Percentiles rank a stretch among this genome's conserved stretches.
Evolutionary conservation across 371 early-diverging fungal genomes (phyloP).

Genomic region (Mortierella sp.): DNA sequence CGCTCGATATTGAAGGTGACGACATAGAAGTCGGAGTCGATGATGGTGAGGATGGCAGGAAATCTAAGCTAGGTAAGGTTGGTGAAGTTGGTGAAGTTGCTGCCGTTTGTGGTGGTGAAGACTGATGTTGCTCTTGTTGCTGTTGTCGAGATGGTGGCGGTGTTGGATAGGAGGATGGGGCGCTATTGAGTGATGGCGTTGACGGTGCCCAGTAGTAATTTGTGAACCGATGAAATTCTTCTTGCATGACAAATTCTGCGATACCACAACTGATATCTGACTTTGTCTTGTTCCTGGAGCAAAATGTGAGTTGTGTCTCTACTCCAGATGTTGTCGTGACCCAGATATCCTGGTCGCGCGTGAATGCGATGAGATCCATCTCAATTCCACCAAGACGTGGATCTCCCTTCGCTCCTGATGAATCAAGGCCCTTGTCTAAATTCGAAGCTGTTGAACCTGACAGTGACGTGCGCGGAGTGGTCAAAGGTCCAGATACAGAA

Average conservation of each 20-base stretch:
- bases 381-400: slow-evolving; percentile 72
- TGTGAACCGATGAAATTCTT: slow-evolving; percentile 80
- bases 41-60: slow-evolving; percentile 14
- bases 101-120: slow-evolving; percentile 2
- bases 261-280: slow-evolving; percentile 69
- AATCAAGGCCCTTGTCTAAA: slow-evolving; percentile 27
- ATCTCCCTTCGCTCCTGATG: slow-evolving; percentile 59
- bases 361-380: slow-evolving; percentile 68
- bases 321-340: slow-evolving; percentile 66
- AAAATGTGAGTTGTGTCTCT: slow-evolving; percentile 76
- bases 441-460: slow-evolving; percentile 25
- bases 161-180: not conserved
- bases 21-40: slow-evolving; percentile 6
- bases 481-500: slow-evolving; percentile 46
- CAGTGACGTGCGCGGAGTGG: slow-evolving; percentile 34
- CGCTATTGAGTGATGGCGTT: not conserved
- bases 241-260: slow-evolving; percentile 85
- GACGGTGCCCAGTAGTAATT: slow-evolving; percentile 73
- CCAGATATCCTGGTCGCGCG: slow-evolving; percentile 77
- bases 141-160: slow-evolving; percentile 5
- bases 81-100: slow-evolving; percentile 4
- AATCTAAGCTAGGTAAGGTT: slow-evolving; percentile 1
- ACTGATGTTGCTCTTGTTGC: not conserved
- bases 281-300: slow-evolving; percentile 55
- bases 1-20: slow-evolving; percentile 7